A percentile compares a stretch with the other conserved stretches of the same genome.
Conservation (phyloP, 2,329 filamentous ascomycete species). For the Rutstroemia sp. region DNA sequence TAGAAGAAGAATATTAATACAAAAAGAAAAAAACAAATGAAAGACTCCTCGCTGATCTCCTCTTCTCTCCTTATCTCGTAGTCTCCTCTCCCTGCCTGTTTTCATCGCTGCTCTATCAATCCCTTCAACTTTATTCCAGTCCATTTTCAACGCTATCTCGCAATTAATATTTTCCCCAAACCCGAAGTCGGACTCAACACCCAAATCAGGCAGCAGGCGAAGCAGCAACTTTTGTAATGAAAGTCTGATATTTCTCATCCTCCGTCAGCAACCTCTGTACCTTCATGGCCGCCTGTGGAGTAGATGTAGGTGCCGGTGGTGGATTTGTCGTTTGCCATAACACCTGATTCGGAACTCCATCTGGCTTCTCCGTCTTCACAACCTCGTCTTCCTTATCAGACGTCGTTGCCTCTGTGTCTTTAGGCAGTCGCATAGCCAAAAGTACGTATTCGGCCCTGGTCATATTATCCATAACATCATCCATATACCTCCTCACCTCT, state of each 20-base stretch:
- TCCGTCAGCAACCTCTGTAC: constrained; percentile 30
- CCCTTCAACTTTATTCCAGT: background rate
- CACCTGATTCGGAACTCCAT: constrained; percentile 14
- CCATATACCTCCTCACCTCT: constrained; percentile 60
- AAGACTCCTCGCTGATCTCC: background rate
- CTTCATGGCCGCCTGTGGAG: constrained; percentile 4
- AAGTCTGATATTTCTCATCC: constrained; percentile 40
- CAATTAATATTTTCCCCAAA: too few relatives aligned
- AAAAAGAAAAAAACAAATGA: too few relatives aligned
- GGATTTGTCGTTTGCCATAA: constrained; percentile 23
- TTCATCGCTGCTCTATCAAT: background rate
- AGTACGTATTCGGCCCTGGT: constrained; percentile 61
- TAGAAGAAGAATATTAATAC: too few relatives aligned
- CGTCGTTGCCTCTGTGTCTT: constrained; percentile 20
- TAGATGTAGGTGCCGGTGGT: background rate
- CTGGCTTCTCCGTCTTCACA: constrained; percentile 5
- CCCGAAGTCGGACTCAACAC: too few relatives aligned
- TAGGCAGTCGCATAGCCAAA: constrained; percentile 58
- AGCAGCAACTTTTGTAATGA: constrained; percentile 30
- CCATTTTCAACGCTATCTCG: background rate
- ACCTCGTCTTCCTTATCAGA: background rate
- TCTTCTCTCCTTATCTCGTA: background rate
- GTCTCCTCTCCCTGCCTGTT: background rate
- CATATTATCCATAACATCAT: constrained; percentile 62
- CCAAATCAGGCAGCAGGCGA: background rate